These are phyloP conservation scores for Leishmania mexicana DNA, from an alignment of 208 protist species.

Conservation along the genomic window DNA sequence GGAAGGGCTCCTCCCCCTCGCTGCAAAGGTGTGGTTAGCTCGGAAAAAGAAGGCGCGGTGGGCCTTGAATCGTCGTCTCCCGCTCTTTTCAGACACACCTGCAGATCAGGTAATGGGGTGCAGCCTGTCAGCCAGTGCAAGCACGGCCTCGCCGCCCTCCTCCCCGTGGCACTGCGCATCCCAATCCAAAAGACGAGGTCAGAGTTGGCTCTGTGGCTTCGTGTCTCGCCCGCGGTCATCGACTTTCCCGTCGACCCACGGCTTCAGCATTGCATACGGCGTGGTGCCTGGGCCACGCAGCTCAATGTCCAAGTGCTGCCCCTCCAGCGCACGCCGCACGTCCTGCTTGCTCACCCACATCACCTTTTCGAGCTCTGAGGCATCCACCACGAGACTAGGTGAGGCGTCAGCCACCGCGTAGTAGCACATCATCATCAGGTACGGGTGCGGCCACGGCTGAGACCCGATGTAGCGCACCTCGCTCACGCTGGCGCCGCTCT, in stretches of 20 bases:
- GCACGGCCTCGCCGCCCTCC: background rate
- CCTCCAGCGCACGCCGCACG: slow-evolving; percentile 39
- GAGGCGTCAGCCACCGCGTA: slow-evolving; percentile 45
- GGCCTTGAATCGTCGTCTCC: background rate
- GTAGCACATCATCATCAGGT: slow-evolving; percentile 59
- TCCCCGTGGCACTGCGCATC: background rate
- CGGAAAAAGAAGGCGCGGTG: background rate
- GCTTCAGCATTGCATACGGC: slow-evolving; percentile 41
- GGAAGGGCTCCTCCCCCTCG: background rate
- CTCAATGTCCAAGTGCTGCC: slow-evolving; percentile 35
- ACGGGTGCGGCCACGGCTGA: slow-evolving; percentile 55
- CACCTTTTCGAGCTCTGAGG: slow-evolving; percentile 46
- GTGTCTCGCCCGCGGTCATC: slow-evolving; percentile 27
- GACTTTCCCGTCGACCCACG: slow-evolving; percentile 44
- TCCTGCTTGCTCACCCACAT: slow-evolving; percentile 53
- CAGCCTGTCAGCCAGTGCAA: background rate
- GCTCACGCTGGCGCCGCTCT: slow-evolving; percentile 46
- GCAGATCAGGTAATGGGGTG: background rate
- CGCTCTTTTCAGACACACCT: background rate
- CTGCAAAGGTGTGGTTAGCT: background rate
- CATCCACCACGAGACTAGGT: slow-evolving; percentile 30
- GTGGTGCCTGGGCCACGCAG: slow-evolving; percentile 37
- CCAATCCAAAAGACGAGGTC: background rate
- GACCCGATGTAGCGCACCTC: slow-evolving; percentile 55
- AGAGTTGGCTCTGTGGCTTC: slow-evolving; percentile 11